These are phyloP conservation scores for Phytophthora chlamydospora DNA, from an alignment of 352 stramenopile genomes.

Conservation along the genomic window DNA sequence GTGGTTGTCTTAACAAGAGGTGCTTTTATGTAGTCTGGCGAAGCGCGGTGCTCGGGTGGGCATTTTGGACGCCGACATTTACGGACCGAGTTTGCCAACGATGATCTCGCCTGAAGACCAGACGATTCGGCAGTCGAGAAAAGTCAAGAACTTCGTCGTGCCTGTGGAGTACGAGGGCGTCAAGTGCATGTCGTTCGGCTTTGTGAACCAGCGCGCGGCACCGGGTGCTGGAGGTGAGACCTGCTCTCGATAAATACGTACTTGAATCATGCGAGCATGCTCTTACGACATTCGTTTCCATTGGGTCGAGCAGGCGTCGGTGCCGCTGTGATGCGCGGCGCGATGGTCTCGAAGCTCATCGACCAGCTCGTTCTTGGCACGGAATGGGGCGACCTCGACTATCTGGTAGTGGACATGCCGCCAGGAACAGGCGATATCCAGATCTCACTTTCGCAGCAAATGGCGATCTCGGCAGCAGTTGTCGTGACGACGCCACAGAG, in stretches of 20 bases:
- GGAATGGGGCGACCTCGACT: constrained; percentile 99
- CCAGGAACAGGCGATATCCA: constrained; percentile 99
- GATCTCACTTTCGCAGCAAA: constrained; percentile 97
- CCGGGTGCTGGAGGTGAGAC: constrained; percentile 68
- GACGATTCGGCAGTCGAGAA: constrained; percentile 72
- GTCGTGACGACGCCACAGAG: constrained; percentile 99
- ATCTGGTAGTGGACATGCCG: constrained; percentile 98
- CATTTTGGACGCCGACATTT: constrained; percentile 99
- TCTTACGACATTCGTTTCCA: constrained; percentile 16
- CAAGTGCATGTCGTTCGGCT: constrained; percentile 94
- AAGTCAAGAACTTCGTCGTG: constrained; percentile 76
- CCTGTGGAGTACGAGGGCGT: constrained; percentile 89
- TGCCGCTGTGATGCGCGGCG: constrained; percentile 95
- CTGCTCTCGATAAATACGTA: neutral
- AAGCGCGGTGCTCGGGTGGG: constrained; percentile 94
- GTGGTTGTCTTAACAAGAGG: neutral
- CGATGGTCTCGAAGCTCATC: constrained; percentile 98
- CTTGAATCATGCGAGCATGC: neutral
- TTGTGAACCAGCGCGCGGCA: constrained; percentile 88
- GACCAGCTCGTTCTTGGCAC: constrained; percentile 96
- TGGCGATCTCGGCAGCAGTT: constrained; percentile 97
- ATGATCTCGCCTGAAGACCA: constrained; percentile 90
- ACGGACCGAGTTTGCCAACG: constrained; percentile 97
- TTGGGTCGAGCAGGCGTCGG: constrained; percentile 49
- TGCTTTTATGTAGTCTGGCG: constrained; percentile 56